These are phyloP conservation scores for Serendipita indica DNA, from an alignment of 768 basidiomycete species.

Conservation along the genomic window DNA sequence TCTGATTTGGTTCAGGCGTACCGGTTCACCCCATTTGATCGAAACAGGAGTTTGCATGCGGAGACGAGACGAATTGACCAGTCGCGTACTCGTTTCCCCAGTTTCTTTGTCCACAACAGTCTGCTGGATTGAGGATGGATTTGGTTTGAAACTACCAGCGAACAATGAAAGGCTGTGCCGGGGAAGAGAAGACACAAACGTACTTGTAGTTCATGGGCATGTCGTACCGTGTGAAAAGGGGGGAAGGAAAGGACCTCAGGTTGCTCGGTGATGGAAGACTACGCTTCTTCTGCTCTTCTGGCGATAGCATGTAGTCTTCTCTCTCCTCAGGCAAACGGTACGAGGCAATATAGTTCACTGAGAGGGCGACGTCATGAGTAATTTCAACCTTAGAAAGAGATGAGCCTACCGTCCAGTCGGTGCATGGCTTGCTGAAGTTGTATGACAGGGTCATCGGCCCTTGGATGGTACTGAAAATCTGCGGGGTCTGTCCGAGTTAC, in stretches of 20 bases:
- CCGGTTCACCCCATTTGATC: conserved; percentile 49
- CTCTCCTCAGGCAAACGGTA: conserved; percentile 44
- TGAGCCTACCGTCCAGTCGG: conserved; percentile 57
- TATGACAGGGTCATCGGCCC: conserved; percentile 52
- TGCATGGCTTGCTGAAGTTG: conserved; percentile 60
- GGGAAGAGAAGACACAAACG: conserved; percentile 13
- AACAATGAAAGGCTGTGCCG: neutral
- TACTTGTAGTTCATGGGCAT: conserved; percentile 75
- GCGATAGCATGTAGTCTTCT: conserved; percentile 49
- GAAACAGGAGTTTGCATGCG: conserved; percentile 65
- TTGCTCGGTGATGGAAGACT: conserved; percentile 24
- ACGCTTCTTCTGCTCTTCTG: conserved; percentile 13
- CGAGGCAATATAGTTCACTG: conserved; percentile 52
- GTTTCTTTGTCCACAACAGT: conserved; percentile 57
- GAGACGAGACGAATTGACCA: conserved; percentile 82
- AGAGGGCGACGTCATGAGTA: conserved; percentile 35
- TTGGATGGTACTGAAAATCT: conserved; percentile 80
- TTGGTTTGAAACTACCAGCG: conserved; percentile 52
- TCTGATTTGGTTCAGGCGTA: conserved; percentile 18
- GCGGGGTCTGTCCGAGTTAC: conserved; percentile 53
- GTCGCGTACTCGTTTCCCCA: conserved; percentile 63
- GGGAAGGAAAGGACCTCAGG: conserved; percentile 71
- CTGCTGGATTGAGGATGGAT: conserved; percentile 54
- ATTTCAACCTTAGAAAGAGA: conserved; percentile 8
- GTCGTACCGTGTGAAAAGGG: conserved; percentile 70